These are phyloP conservation scores for Nicotiana undulata DNA, from an alignment of 257 asterid species.

Conservation along the genomic window DNA sequence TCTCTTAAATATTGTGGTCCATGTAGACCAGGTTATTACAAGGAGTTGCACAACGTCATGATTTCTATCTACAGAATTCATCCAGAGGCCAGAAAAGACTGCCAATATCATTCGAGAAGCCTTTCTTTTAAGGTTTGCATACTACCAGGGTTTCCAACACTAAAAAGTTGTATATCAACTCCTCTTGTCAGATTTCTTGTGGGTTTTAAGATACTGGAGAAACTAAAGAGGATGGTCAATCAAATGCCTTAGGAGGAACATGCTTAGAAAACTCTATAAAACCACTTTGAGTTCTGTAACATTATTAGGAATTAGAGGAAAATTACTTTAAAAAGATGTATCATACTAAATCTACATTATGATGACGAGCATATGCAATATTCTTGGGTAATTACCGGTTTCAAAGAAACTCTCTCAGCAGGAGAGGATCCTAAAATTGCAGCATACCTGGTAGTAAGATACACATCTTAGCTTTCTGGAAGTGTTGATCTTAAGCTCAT, in stretches of 20 bases:
- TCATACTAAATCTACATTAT: not conserved
- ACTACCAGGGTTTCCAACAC: not conserved
- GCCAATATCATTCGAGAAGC: not conserved
- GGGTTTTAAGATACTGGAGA: not conserved
- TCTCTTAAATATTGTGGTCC: not conserved
- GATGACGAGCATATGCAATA: not conserved
- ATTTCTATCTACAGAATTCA: not conserved
- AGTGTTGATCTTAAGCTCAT: not conserved
- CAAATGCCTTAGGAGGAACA: conserved; percentile 3
- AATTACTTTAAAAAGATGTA: not conserved
- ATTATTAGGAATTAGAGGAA: not conserved
- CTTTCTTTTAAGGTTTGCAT: not conserved
- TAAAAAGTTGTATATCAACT: not conserved
- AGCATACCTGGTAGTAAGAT: conserved; percentile 57
- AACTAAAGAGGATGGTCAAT: not conserved
- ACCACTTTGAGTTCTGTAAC: not conserved
- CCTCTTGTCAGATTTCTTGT: not conserved
- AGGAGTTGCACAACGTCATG: not conserved
- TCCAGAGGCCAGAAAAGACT: not conserved
- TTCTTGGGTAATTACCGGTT: conserved; percentile 53
- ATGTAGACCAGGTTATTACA: not conserved
- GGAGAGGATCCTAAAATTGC: conserved; percentile 88
- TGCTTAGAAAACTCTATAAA: not conserved
- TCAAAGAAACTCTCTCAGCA: conserved; percentile 56
- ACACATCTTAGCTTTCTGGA: not conserved